Base-by-base conservation (phyloP, 2,329 filamentous ascomycete genomes). In the Emericellopsis atlantica region DNA sequence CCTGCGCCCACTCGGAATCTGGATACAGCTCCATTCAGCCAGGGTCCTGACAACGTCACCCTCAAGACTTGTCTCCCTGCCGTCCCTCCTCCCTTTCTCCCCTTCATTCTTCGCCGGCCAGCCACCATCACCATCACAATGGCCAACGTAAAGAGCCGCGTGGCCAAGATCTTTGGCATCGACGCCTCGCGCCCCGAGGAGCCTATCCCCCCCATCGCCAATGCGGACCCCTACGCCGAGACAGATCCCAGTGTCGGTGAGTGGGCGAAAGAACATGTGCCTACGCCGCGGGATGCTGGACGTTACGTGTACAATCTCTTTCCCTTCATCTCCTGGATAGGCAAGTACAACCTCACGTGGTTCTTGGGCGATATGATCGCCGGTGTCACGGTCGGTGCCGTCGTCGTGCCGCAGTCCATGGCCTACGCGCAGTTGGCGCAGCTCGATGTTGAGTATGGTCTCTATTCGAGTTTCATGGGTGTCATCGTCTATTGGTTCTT, bases 401-500 rank as follows among this genome's bases (percentile, higher is more conserved):
- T 73, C 4, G 69, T 72, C 39, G 67, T 74, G n/a, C 70, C 69
- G 3, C 69, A 73, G 50, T 63, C 64, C 34, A 73, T 73, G 69
- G 70, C 69, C 4, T 73, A 73, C 42, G 69, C 69, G 16, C 52
- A 65, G 31, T 54, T 73, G 15, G 69, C 69, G 3, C 55, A 64
- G 43, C 61, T 73, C 37, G 56, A 60, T 4, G 60, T 67, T 22
- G 64, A 73, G 47, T 73, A 66, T 51, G 69, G 69, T 12, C 51
- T 73, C 15, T 65, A 65, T 50, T 89, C 90, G 1, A 95, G 89
- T 0, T 96, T 96, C 55, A 94, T 95, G 77, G 90, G 90, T 45
- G 89, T 95, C 16, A 61, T 95, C 46, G 71, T 95, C 50, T 96
- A 96, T 62, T 96, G 90, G 90, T 89, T 95, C 60, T 96, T 96